Evolutionary conservation across 805 yeast genomes (phyloP).

Genomic region (Isabelozyma gotoi): DNA sequence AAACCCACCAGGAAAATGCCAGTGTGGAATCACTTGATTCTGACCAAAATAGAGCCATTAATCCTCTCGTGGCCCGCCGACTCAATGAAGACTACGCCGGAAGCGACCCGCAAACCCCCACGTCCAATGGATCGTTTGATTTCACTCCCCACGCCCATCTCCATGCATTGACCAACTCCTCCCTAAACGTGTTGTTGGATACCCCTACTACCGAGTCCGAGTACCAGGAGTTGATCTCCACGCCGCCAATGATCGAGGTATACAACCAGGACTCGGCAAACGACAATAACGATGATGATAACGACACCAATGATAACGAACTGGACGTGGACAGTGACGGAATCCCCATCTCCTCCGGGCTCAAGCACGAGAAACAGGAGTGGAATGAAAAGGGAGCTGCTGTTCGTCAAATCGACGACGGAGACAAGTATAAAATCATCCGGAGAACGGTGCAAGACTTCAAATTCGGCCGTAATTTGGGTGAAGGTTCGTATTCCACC

Average conservation of each 20-base stretch:
- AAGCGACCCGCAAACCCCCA: slow-evolving; percentile 33
- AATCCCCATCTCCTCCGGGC: slow-evolving; percentile 5
- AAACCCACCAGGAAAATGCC: slow-evolving; percentile 5
- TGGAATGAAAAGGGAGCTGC: slow-evolving; percentile 42
- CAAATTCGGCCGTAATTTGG: slow-evolving; percentile 39
- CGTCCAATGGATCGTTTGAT: slow-evolving; percentile 29
- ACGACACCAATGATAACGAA: slow-evolving; percentile 1
- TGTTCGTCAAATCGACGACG: slow-evolving; percentile 15
- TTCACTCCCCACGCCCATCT: slow-evolving; percentile 22
- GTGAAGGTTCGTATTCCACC: slow-evolving; percentile 48
- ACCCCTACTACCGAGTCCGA: slow-evolving; percentile 23
- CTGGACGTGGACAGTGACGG: slow-evolving; percentile 3
- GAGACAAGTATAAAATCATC: slow-evolving; percentile 19
- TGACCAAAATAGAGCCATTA: slow-evolving; percentile 7
- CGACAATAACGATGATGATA: slow-evolving; percentile 3
- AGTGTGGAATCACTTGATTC: slow-evolving; percentile 31
- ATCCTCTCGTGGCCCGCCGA: slow-evolving; percentile 10
- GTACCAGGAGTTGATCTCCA: slow-evolving; percentile 13
- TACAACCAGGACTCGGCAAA: slow-evolving; percentile 4
- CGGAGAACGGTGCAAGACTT: slow-evolving; percentile 41
- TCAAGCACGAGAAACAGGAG: slow-evolving; percentile 14
- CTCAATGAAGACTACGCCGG: slow-evolving; percentile 10
- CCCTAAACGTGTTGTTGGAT: slow-evolving; percentile 35
- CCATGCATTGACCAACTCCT: slow-evolving; percentile 30
- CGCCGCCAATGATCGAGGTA: slow-evolving; percentile 1